Evolutionary conservation across 1,284 basidiomycete genomes (phyloP), one percentile per base, ranked within the genome.

Genomic region (Inonotus hispidus): DNA sequence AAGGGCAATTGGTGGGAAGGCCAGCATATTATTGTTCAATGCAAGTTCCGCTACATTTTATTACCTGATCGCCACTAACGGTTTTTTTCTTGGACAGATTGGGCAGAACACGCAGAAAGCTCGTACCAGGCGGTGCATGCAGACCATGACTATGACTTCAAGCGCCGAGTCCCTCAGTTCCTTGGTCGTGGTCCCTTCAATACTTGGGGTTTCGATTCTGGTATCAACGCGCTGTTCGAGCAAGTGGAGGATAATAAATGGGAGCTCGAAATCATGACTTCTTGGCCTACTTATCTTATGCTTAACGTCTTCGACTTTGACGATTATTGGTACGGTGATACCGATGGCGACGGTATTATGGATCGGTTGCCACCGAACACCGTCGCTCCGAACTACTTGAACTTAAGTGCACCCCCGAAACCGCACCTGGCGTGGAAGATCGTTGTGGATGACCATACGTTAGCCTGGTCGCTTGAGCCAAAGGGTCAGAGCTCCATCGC

Each of bases 361-460:
- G 93, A 95, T 70, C 90, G 93, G 61, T 81, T 95, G 8, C 91
- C 93, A 10, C 92, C 93, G 27, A 95, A 95, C 73, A 86, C 89
- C 6, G 84, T 81, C 38, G 86, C 91, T 1, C 82, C 91, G 19
- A 95, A 95, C 74, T 95, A 85, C 73, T 75, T 95, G 65, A 96
- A 96, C 77, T 86, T 95, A 76, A 92, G 93, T 47, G 88, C 88
- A 2, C 90, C 89, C 23, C 88, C 89, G 1, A 77, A 79, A 53
- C 89, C 89, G 21, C 87, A 93, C 73, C 79, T 96, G 45, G 86
- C 93, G 0, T 95, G 93, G 93, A 82, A 88, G 39, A 77, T 96
- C 53, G 67, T 85, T 53, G 80, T 96, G 58, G 82, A 95, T 71
- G 93, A 96, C 70, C 67, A 82, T 16, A 84, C 82, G 3, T 80